phyloP scores from a whole-genome alignment of 805 yeast species.

The Ogataea methanolica region DNA sequence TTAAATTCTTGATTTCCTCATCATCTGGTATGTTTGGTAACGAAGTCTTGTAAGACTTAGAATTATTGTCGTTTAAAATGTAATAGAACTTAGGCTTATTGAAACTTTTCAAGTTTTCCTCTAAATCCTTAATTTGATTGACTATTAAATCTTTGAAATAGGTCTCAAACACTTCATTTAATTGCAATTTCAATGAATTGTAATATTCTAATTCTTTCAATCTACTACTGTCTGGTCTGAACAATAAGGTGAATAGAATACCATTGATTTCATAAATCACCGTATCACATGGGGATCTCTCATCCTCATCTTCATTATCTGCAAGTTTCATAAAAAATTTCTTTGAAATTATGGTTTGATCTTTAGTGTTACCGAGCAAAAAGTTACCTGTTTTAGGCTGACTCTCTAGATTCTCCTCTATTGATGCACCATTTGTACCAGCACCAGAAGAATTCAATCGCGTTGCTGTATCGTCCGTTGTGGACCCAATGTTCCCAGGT shows the following conservation, averaged over 20 bases:
- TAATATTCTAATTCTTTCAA: slow-evolving; percentile 6
- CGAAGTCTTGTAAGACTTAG: slow-evolving; percentile 20
- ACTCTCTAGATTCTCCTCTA: slow-evolving; percentile 8
- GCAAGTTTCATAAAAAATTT: slow-evolving; percentile 7
- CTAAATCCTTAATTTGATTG: slow-evolving; percentile 21
- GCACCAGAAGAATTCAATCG: background rate
- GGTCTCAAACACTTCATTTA: slow-evolving; percentile 18
- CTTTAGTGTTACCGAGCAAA: slow-evolving; percentile 21
- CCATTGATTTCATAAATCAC: slow-evolving; percentile 30
- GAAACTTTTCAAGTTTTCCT: slow-evolving; percentile 9
- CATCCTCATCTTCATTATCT: background rate
- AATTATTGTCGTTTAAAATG: slow-evolving; percentile 17
- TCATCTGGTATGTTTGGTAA: slow-evolving; percentile 27
- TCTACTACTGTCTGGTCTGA: slow-evolving; percentile 3
- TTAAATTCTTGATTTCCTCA: slow-evolving; percentile 12
- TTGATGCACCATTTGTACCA: background rate
- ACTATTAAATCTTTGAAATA: slow-evolving; percentile 25
- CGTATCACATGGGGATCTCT: slow-evolving; percentile 6
- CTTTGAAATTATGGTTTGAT: slow-evolving; percentile 13
- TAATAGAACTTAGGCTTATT: slow-evolving; percentile 17
- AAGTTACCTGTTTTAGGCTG: slow-evolving; percentile 20
- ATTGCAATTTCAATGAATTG: slow-evolving; percentile 7
- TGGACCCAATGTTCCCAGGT: slow-evolving; percentile 2
- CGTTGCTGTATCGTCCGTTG: background rate
- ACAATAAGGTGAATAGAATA: slow-evolving; percentile 21